phyloP scores from a whole-genome alignment of 2,329 filamentous ascomycete genomes.

The Diaporthe citriasiana region DNA sequence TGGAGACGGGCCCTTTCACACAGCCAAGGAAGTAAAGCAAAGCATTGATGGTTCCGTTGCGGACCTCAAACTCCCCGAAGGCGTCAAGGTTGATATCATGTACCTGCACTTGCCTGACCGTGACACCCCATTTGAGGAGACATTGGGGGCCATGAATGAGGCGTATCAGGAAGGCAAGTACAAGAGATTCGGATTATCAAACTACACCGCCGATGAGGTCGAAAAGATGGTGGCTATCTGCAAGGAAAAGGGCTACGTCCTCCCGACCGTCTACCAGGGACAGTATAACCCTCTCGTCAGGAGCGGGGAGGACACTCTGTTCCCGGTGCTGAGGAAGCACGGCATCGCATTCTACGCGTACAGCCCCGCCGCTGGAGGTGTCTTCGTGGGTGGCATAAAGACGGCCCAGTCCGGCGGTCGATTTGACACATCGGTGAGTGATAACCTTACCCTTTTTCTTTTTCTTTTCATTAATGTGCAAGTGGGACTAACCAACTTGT shows the following conservation, averaged over 20 bases:
- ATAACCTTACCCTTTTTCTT: neutral
- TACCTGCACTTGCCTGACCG: constrained; percentile 51
- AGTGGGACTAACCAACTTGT: neutral
- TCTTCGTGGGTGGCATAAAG: constrained; percentile 46
- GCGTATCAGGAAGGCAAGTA: constrained; percentile 79
- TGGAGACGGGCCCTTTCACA: constrained; percentile 48
- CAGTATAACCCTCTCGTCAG: constrained; percentile 70
- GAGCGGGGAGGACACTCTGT: constrained; percentile 52
- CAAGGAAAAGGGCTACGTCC: constrained; percentile 74
- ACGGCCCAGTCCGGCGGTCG: constrained; percentile 43
- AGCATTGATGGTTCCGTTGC: constrained; percentile 52
- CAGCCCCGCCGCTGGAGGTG: constrained; percentile 43
- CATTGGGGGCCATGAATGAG: constrained; percentile 74
- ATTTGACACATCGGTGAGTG: constrained; percentile 47
- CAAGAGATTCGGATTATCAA: constrained; percentile 75
- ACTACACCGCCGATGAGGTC: constrained; percentile 80
- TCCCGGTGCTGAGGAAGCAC: constrained; percentile 53
- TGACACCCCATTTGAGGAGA: constrained; percentile 75
- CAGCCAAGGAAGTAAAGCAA: constrained; percentile 47
- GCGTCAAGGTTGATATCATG: constrained; percentile 11
- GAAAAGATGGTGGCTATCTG: constrained; percentile 78
- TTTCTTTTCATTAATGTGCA: neutral
- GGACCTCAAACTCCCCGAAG: constrained; percentile 44
- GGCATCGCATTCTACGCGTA: constrained; percentile 56
- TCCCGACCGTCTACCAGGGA: constrained; percentile 78